phyloP scores from a whole-genome alignment of 164 flowering plant species.

The Berberis vulgaris region DNA sequence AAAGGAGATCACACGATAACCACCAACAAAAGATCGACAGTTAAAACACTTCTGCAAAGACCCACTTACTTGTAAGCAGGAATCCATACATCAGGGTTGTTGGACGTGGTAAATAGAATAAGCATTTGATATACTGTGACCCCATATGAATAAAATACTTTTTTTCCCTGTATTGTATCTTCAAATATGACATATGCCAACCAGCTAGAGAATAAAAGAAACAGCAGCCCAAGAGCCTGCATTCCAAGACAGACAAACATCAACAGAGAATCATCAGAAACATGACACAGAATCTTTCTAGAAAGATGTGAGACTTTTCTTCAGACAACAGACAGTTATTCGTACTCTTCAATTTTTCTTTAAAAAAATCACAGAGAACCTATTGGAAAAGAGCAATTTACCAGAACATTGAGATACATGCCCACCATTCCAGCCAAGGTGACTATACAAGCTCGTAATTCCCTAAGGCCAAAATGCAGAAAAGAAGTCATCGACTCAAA shows the following conservation, averaged over 20 bases:
- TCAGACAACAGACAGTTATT: neutral
- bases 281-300: neutral
- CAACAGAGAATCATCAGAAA: neutral
- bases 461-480: conserved; percentile 36
- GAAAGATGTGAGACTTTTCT: neutral
- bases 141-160: conserved; percentile 64
- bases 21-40: neutral
- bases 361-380: neutral
- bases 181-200: conserved; percentile 92
- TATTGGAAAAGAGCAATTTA: conserved; percentile 19
- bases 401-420: conserved; percentile 83
- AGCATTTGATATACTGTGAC: conserved; percentile 84
- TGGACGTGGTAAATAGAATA: conserved; percentile 88
- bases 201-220: conserved; percentile 90
- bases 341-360: too few species aligned
- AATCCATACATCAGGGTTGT: conserved; percentile 98
- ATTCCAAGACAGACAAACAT: conserved; percentile 11
- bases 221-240: conserved; percentile 76
- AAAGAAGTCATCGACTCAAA: neutral
- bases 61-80: conserved; percentile 90
- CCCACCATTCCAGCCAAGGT: conserved; percentile 77
- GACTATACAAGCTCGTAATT: conserved; percentile 45
- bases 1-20: neutral
- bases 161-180: conserved; percentile 70
- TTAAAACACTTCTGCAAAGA: neutral